Evolutionary conservation across 768 basidiomycete species (phyloP).

Genomic region (Cantharellus anzutake): DNA sequence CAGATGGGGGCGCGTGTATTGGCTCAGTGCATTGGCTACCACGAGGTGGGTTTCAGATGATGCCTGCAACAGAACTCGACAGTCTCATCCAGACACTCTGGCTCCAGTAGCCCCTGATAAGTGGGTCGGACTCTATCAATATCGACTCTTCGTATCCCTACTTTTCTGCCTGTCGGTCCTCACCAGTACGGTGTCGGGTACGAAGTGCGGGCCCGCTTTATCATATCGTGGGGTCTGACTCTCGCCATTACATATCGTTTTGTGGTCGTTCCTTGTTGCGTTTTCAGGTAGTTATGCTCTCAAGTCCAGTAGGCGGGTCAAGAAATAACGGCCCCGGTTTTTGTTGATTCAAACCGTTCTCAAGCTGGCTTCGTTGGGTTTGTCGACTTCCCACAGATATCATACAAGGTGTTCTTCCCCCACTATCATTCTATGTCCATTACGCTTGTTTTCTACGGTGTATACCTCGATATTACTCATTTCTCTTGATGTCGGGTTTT

Average conservation of each 20-base stretch:
- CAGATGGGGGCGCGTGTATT: conserved; percentile 61
- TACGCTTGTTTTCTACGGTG: conserved; percentile 43
- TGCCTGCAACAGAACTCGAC: no score
- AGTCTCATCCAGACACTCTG: neutral
- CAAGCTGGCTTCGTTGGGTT: conserved; percentile 32
- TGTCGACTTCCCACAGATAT: conserved; percentile 24
- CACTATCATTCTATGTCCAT: conserved; percentile 40
- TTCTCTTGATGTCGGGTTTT: conserved; percentile 24
- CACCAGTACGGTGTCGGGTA: conserved; percentile 21
- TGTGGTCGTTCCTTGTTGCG: conserved; percentile 46
- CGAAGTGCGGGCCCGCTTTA: conserved; percentile 35
- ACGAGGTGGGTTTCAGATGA: conserved; percentile 12
- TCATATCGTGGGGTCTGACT: conserved; percentile 27
- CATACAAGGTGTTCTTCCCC: conserved; percentile 48
- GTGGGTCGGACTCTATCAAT: conserved; percentile 48
- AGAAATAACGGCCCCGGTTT: no score
- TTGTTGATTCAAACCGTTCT: conserved; percentile 23
- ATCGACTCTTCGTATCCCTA: no score
- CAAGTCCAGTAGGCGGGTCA: no score
- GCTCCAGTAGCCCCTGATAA: conserved; percentile 22
- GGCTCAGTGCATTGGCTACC: conserved; percentile 37
- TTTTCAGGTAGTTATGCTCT: conserved; percentile 48
- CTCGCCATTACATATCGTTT: conserved; percentile 39
- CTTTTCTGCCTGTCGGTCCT: no score
- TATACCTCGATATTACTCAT: conserved; percentile 58